Evolutionary conservation across 352 stramenopile species (phyloP).

Genomic region (Phytophthora nicotianae): DNA sequence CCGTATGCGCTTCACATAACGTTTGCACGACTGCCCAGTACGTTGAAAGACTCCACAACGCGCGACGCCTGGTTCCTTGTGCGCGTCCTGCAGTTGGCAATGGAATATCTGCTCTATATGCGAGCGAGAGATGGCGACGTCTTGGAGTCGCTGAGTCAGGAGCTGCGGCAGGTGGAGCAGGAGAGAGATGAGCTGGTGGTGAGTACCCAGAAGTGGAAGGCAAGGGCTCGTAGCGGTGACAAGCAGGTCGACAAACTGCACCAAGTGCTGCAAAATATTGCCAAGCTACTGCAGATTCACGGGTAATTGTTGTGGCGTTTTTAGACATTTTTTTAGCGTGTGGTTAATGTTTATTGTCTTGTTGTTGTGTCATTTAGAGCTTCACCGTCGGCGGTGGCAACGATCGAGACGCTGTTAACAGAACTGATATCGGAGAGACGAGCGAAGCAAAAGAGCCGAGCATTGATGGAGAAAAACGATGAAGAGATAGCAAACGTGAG

Average conservation of each 20-base stretch:
- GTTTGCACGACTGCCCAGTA: slow-evolving; percentile 58
- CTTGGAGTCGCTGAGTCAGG: slow-evolving; percentile 54
- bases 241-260: slow-evolving; percentile 78
- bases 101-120: slow-evolving; percentile 82
- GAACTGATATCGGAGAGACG: slow-evolving; percentile 46
- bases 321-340: neutral
- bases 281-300: slow-evolving; percentile 73
- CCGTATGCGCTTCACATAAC: slow-evolving; percentile 76
- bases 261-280: slow-evolving; percentile 77
- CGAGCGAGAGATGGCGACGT: slow-evolving; percentile 54
- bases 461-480: neutral
- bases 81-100: slow-evolving; percentile 69
- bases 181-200: slow-evolving; percentile 48
- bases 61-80: slow-evolving; percentile 76
- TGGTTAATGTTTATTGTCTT: slow-evolving; percentile 4
- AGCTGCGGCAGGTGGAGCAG: slow-evolving; percentile 47
- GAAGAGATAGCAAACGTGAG: slow-evolving; percentile 5
- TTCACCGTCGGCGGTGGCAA: slow-evolving; percentile 58
- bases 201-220: slow-evolving; percentile 62
- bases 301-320: slow-evolving; percentile 38
- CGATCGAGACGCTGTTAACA: slow-evolving; percentile 60
- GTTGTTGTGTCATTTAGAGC: slow-evolving; percentile 32
- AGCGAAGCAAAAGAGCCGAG: slow-evolving; percentile 22
- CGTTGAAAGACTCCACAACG: slow-evolving; percentile 20
- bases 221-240: slow-evolving; percentile 44